Percentiles rank a stretch among this genome's conserved stretches.
Conservation (phyloP, 371 early-diverging fungal species). For the Lichtheimia corymbifera region DNA sequence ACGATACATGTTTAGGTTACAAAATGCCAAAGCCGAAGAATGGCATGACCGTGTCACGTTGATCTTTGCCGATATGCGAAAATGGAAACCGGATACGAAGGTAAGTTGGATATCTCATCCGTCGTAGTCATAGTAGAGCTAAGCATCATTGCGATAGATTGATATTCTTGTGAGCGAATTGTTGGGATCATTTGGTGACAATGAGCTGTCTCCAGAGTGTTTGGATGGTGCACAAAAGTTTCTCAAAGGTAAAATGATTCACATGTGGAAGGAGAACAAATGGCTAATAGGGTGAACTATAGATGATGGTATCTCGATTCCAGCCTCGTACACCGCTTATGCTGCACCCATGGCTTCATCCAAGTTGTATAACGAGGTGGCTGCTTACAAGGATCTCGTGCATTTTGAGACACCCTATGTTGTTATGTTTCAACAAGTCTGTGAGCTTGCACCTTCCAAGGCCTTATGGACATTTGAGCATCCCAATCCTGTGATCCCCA, state of each 20-base stretch:
- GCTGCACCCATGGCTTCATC: slow-evolving; percentile 85
- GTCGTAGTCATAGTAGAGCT: slow-evolving; percentile 1
- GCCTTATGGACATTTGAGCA: slow-evolving; percentile 85
- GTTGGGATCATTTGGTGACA: slow-evolving; percentile 95
- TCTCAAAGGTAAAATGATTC: slow-evolving; percentile 61
- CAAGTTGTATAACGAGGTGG: slow-evolving; percentile 70
- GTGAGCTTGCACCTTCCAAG: slow-evolving; percentile 67
- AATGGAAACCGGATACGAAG: slow-evolving; percentile 77
- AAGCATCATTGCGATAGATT: neutral
- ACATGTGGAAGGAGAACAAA: neutral
- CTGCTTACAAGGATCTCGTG: slow-evolving; percentile 62
- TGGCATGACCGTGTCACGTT: slow-evolving; percentile 86
- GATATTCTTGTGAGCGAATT: slow-evolving; percentile 92
- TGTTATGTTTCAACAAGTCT: slow-evolving; percentile 82
- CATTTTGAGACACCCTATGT: slow-evolving; percentile 91
- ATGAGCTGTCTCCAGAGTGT: slow-evolving; percentile 97
- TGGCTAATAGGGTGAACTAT: neutral
- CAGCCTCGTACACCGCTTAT: slow-evolving; percentile 79
- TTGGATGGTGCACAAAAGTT: slow-evolving; percentile 89
- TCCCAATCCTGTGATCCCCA: slow-evolving; percentile 56
- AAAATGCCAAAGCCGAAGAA: slow-evolving; percentile 66
- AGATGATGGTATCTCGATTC: slow-evolving; percentile 89
- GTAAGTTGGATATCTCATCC: slow-evolving; percentile 21
- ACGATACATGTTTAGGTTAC: slow-evolving; percentile 52
- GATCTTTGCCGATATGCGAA: slow-evolving; percentile 90